phyloP scores from a whole-genome alignment of 495 filamentous ascomycete genomes.

The Bathelium albidoporum region DNA sequence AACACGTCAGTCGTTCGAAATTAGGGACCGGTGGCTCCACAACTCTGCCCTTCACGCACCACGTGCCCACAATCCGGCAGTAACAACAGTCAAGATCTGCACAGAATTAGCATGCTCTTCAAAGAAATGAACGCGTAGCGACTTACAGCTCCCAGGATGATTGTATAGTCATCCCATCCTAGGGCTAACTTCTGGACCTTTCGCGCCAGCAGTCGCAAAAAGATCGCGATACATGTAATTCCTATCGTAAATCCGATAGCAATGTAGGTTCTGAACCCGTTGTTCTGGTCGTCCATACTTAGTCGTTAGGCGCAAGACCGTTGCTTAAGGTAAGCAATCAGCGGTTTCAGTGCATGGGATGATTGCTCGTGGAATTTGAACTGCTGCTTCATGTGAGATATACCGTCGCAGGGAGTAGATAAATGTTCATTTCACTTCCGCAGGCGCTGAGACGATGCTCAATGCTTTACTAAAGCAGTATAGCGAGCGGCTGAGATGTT shows the following conservation, averaged over 20 bases:
- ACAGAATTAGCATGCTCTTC: background rate
- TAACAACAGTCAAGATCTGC: background rate
- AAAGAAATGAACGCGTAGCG: background rate
- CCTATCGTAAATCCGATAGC: background rate
- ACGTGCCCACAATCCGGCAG: background rate
- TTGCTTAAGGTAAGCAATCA: no score
- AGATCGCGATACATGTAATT: background rate
- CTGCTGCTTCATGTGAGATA: no score
- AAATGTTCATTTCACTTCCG: no score
- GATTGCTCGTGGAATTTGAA: no score
- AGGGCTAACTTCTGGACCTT: background rate
- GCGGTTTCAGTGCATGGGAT: no score
- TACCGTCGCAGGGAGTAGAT: no score
- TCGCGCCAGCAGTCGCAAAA: background rate
- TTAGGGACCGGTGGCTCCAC: background rate
- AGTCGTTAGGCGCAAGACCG: no score
- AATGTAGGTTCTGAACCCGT: background rate
- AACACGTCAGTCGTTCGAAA: background rate
- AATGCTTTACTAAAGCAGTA: no score
- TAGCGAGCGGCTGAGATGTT: no score
- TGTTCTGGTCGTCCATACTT: background rate
- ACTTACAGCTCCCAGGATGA: background rate
- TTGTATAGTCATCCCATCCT: background rate
- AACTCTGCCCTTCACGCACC: background rate
- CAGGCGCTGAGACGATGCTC: no score